Evolutionary conservation across 2,329 filamentous ascomycete genomes (phyloP).

Genomic region (Aspergillus eucalypticola): DNA sequence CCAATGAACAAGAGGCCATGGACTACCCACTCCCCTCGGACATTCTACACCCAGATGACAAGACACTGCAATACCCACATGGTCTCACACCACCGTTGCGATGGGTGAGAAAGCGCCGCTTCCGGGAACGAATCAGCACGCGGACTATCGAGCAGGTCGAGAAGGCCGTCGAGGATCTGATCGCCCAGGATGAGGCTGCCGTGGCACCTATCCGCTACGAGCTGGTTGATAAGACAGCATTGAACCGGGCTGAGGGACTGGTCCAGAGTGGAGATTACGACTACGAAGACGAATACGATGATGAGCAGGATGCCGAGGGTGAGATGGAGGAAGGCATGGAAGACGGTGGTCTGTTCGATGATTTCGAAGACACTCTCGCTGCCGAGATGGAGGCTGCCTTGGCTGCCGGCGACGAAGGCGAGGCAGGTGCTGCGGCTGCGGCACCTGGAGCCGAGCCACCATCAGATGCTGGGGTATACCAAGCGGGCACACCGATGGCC

Average conservation of each 20-base stretch:
- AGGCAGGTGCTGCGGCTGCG: slow-evolving; percentile 24
- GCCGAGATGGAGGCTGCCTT: slow-evolving; percentile 48
- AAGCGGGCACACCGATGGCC: slow-evolving; percentile 35
- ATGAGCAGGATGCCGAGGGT: slow-evolving; percentile 52
- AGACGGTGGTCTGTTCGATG: slow-evolving; percentile 34
- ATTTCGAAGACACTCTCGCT: slow-evolving; percentile 45
- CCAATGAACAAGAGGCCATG: slow-evolving; percentile 65
- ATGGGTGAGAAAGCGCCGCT: slow-evolving; percentile 77
- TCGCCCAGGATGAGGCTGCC: slow-evolving; percentile 67
- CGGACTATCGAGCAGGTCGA: slow-evolving; percentile 85
- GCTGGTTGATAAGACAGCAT: slow-evolving; percentile 57
- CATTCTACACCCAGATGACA: slow-evolving; percentile 58
- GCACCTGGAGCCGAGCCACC: slow-evolving; percentile 18
- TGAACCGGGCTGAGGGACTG: slow-evolving; percentile 46
- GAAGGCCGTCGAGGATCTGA: slow-evolving; percentile 71
- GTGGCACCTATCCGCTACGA: slow-evolving; percentile 61
- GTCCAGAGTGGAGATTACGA: slow-evolving; percentile 51
- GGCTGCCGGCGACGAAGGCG: slow-evolving; percentile 40
- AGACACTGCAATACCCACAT: slow-evolving; percentile 74
- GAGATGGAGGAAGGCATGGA: slow-evolving; percentile 49
- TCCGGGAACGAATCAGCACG: slow-evolving; percentile 78
- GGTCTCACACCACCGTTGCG: slow-evolving; percentile 87
- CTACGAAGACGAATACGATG: slow-evolving; percentile 44
- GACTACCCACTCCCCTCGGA: slow-evolving; percentile 69
- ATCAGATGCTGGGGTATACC: slow-evolving; percentile 23